phyloP scores from a whole-genome alignment of 2,329 filamentous ascomycete species.

The Penicillium sp. region DNA sequence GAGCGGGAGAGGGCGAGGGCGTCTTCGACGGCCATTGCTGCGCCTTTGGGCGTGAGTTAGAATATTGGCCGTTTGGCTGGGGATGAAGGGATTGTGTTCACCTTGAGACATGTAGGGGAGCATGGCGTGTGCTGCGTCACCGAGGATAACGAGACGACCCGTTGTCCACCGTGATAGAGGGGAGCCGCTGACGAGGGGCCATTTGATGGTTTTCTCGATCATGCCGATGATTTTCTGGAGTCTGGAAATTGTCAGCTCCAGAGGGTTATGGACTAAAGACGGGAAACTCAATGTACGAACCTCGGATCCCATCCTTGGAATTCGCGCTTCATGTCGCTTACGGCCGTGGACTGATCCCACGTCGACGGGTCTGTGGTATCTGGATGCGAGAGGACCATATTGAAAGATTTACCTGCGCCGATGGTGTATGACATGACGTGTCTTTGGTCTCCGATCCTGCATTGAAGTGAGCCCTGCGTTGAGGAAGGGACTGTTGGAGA shows the following conservation, averaged over 20 bases:
- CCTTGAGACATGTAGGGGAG: slow-evolving; percentile 19
- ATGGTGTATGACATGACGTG: slow-evolving; percentile 52
- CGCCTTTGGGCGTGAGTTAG: slow-evolving; percentile 27
- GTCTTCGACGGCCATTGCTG: slow-evolving; percentile 50
- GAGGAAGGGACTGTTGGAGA: too few species aligned
- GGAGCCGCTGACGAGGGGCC: slow-evolving; percentile 31
- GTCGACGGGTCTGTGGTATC: slow-evolving; percentile 37
- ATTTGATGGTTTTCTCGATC: slow-evolving; percentile 20
- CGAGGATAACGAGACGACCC: slow-evolving; percentile 12
- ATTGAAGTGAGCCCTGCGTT: background rate
- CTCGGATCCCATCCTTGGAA: slow-evolving; percentile 26
- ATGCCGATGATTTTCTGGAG: slow-evolving; percentile 25
- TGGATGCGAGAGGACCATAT: slow-evolving; percentile 50
- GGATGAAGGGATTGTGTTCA: background rate
- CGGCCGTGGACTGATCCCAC: slow-evolving; percentile 13
- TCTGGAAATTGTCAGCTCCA: background rate
- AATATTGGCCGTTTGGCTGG: background rate
- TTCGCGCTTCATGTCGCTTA: slow-evolving; percentile 37
- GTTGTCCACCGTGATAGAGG: slow-evolving; percentile 7
- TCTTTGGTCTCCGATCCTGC: slow-evolving; percentile 29
- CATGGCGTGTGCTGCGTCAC: slow-evolving; percentile 17
- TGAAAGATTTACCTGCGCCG: slow-evolving; percentile 46
- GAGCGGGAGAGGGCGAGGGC: slow-evolving; percentile 41
- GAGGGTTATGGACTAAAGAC: too few species aligned
- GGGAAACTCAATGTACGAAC: slow-evolving; percentile 3